These are phyloP conservation scores for Fomes fomentarius DNA, from an alignment of 1,284 basidiomycete genomes.

Conservation along the genomic window DNA sequence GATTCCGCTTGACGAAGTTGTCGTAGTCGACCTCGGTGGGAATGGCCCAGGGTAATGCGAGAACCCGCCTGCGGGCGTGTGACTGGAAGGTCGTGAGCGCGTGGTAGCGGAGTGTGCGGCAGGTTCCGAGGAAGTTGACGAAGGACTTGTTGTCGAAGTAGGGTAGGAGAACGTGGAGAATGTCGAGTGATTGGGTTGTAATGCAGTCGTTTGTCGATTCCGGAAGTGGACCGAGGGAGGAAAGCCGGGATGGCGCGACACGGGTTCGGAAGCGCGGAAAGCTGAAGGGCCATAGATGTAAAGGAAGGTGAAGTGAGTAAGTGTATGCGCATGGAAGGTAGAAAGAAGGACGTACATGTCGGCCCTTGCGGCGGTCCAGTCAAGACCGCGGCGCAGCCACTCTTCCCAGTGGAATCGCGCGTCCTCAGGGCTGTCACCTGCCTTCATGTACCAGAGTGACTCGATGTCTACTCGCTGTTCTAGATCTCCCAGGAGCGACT, in stretches of 20 bases:
- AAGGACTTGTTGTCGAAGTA: conserved; percentile 26
- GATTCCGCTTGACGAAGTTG: neutral
- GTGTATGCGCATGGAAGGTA: neutral
- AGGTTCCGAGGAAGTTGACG: conserved; percentile 28
- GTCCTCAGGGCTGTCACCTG: conserved; percentile 1
- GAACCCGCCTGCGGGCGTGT: conserved; percentile 27
- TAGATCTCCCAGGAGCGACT: conserved; percentile 15
- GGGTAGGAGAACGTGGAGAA: conserved; percentile 26
- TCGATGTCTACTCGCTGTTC: conserved; percentile 26
- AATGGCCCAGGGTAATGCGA: conserved; percentile 32
- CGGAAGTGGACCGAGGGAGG: neutral
- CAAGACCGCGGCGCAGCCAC: conserved; percentile 17
- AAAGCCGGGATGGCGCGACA: conserved; percentile 14
- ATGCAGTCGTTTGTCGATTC: conserved; percentile 20
- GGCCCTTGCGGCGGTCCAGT: conserved; percentile 27
- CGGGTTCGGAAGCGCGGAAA: conserved; percentile 29
- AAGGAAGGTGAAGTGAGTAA: too few species aligned
- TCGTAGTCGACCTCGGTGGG: conserved; percentile 24
- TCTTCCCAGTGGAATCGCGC: neutral
- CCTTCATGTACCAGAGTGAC: conserved; percentile 22
- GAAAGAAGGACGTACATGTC: conserved; percentile 24
- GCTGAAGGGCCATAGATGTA: too few species aligned
- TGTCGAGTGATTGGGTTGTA: conserved; percentile 27
- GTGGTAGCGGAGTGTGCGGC: conserved; percentile 29
- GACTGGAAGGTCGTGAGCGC: conserved; percentile 33